Conservation (phyloP, 73 alveolate genomes). For the Uronychia setigera region DNA sequence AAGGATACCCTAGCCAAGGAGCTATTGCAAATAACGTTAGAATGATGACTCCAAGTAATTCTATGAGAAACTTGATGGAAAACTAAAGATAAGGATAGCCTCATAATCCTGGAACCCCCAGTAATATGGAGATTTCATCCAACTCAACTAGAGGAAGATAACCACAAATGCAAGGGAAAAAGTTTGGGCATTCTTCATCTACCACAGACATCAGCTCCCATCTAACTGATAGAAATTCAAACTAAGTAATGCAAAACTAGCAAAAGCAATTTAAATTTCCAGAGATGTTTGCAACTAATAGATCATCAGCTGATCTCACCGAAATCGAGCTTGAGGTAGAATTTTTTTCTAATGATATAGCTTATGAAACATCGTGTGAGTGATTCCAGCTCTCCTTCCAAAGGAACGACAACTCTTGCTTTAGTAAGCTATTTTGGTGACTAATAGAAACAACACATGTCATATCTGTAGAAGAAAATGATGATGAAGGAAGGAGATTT, state of each 20-base stretch:
- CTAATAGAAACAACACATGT: not conserved
- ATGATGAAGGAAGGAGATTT: not conserved
- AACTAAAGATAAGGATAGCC: not conserved
- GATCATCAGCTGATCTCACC: not conserved
- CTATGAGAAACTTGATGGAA: not conserved
- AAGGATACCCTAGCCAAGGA: not conserved
- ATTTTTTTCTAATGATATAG: not conserved
- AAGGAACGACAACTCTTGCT: not conserved
- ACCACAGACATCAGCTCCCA: not conserved
- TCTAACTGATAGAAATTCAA: not conserved
- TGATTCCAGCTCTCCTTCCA: not conserved
- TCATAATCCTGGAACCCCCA: not conserved
- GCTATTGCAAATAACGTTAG: not conserved
- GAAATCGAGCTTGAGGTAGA: not conserved
- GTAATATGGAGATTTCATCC: not conserved
- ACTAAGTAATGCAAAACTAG: not conserved
- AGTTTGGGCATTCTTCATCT: conserved; percentile 1
- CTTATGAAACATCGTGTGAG: not conserved
- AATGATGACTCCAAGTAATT: not conserved
- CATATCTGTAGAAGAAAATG: not conserved
- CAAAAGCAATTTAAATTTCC: not conserved
- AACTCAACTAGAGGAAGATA: not conserved
- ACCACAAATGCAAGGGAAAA: not conserved
- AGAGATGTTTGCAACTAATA: not conserved
- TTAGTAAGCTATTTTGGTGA: not conserved